Conservation (phyloP, 768 basidiomycete genomes). For the Suillus tomentosus region DNA sequence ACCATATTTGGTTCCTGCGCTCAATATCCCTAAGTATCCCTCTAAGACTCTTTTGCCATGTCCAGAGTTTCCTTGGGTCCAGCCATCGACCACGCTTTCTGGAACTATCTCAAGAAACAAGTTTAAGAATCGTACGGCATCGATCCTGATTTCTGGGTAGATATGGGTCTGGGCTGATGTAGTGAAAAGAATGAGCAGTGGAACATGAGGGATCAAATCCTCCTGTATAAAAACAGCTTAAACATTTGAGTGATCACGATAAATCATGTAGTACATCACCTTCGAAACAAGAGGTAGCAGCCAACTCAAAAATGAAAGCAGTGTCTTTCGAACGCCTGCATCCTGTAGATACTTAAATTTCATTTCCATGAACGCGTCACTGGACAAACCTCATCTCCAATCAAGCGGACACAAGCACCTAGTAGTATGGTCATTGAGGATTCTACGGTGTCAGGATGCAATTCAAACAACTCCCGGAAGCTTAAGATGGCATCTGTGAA, state of each 20-base stretch:
- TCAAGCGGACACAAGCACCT: conserved; percentile 63
- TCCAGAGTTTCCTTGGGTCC: conserved; percentile 53
- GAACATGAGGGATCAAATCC: conserved; percentile 70
- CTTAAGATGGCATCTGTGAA: conserved; percentile 70
- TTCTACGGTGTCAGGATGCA: conserved; percentile 56
- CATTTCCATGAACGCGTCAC: background rate
- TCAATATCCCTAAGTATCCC: conserved; percentile 81
- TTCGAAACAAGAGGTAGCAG: conserved; percentile 61
- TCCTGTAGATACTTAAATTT: conserved; percentile 53
- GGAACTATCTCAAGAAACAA: conserved; percentile 74
- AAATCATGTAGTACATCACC: conserved; percentile 38
- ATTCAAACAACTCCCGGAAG: conserved; percentile 69
- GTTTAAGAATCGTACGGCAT: conserved; percentile 81
- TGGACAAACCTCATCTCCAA: conserved; percentile 75
- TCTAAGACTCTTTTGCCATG: conserved; percentile 70
- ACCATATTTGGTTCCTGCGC: conserved; percentile 63
- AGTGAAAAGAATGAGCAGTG: conserved; percentile 78
- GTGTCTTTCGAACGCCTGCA: conserved; percentile 69
- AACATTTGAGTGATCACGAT: background rate
- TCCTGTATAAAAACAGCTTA: conserved; percentile 46
- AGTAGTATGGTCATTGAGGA: conserved; percentile 57
- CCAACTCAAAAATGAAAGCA: conserved; percentile 74
- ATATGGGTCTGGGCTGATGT: conserved; percentile 93
- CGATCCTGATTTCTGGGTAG: conserved; percentile 91
- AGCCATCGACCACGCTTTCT: conserved; percentile 63